Conservation (phyloP, 306 rosid species). For the Glycine soja region DNA sequence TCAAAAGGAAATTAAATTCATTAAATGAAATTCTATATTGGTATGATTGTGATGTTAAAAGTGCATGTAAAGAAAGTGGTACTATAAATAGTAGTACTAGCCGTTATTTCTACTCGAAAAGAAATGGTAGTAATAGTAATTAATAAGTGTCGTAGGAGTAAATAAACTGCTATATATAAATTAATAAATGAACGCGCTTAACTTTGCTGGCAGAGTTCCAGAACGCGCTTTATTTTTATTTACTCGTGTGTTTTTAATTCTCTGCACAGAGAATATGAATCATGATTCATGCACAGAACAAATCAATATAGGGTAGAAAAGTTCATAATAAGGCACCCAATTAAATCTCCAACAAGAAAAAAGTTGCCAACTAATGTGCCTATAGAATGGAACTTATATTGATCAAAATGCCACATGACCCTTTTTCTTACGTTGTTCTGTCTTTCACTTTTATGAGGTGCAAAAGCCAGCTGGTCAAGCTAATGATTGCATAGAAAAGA, state of each 20-base stretch:
- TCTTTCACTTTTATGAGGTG: constrained; percentile 39
- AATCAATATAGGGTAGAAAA: neutral
- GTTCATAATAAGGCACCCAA: constrained; percentile 5
- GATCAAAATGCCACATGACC: constrained; percentile 42
- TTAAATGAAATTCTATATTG: neutral
- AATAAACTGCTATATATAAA: neutral
- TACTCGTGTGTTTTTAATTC: neutral
- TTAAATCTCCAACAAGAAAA: constrained; percentile 23
- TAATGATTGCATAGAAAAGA: constrained; percentile 7
- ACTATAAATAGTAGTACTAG: neutral
- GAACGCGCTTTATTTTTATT: constrained; percentile 21
- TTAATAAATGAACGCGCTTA: constrained; percentile 42
- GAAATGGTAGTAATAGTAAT: neutral
- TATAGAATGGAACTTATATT: constrained; percentile 4
- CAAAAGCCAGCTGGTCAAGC: constrained; percentile 45
- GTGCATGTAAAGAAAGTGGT: neutral
- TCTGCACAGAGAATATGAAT: neutral
- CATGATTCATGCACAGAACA: constrained; percentile 20
- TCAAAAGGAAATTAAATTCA: neutral
- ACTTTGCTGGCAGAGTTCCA: constrained; percentile 20
- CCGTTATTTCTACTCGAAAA: neutral
- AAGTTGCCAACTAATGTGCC: constrained; percentile 31
- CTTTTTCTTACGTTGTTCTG: constrained; percentile 20
- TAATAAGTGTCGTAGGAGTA: neutral
- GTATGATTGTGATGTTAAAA: constrained; percentile 2